A percentile compares a stretch with the other conserved stretches of the same genome.
phyloP scores from a whole-genome alignment of 164 flowering plant species.

The Platanus orientalis region DNA sequence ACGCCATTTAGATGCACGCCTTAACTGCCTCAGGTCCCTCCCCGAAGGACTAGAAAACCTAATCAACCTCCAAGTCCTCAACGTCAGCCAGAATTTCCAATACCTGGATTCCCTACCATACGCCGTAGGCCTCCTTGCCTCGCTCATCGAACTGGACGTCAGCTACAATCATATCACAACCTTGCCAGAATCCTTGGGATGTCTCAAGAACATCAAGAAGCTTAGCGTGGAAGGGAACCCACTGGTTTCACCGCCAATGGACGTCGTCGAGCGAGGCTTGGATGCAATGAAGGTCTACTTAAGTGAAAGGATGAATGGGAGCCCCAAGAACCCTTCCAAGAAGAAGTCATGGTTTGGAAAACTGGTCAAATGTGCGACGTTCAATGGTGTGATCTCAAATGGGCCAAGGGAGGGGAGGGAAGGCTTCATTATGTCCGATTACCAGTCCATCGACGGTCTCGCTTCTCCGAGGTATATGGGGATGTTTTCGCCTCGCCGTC shows the following conservation, averaged over 20 bases:
- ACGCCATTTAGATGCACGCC: constrained; percentile 67
- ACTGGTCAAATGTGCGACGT: constrained; percentile 51
- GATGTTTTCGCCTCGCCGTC: constrained; percentile 65
- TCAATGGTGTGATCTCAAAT: constrained; percentile 26
- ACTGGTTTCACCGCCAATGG: constrained; percentile 65
- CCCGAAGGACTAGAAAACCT: constrained; percentile 86
- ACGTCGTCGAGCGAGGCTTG: constrained; percentile 57
- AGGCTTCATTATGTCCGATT: constrained; percentile 37
- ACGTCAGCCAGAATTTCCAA: constrained; percentile 91
- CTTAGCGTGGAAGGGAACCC: constrained; percentile 83
- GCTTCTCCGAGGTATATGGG: constrained; percentile 57
- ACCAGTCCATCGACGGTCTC: constrained; percentile 49
- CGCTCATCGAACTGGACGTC: constrained; percentile 69
- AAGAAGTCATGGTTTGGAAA: constrained; percentile 59
- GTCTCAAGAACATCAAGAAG: constrained; percentile 60
- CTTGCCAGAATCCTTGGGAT: constrained; percentile 70
- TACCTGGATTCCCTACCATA: constrained; percentile 61
- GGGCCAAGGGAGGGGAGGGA: constrained; percentile 27
- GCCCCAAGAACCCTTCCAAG: constrained; percentile 17
- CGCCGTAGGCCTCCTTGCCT: constrained; percentile 75
- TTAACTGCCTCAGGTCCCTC: constrained; percentile 71
- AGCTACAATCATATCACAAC: constrained; percentile 71
- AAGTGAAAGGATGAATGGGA: constrained; percentile 50
- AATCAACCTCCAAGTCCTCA: constrained; percentile 63
- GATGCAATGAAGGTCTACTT: constrained; percentile 57